Evolutionary conservation across 192 early-diverging fungal species (phyloP), one percentile per base, ranked within the genome.

Genomic region (Mortierella claussenii): DNA sequence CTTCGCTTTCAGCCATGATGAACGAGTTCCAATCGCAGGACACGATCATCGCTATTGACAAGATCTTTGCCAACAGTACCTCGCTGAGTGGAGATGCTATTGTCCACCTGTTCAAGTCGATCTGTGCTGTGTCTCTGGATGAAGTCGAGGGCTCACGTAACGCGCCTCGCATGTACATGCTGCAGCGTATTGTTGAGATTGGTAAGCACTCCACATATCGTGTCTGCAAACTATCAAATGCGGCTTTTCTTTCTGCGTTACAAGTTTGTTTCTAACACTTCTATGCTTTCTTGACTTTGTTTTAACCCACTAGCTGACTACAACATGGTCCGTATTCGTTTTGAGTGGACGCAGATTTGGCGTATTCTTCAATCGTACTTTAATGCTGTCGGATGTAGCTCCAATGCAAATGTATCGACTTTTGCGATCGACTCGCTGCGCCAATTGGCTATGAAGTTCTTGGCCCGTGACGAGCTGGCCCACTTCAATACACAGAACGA

Each of bases 301-400:
- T 40, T 2, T 52, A 40, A 33, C 45, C 37, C 26, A n/a, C 26
- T 55, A 81, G 88, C 94, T 10, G 93, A 98, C 83, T 98, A 98
- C 84, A 98, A 98, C 78, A 96, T 98, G 94, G 86, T 85, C 37
- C 91, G 96, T 58, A 98, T 98, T 80, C 88, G 96, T 53, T 93
- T 94, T 68, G 94, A 96, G 66, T 98, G 96, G 95, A 89, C 90
- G 23, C 91, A 96, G 76, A 92, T 96, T 55, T 98, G 96, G 95
- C 86, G 87, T 11, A 91, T 91, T 31, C 81, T 92, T 34, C 90
- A 90, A 10, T 85, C 88, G 26, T 89, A 96, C 74, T 97, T 98
- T 74, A 92, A 95, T 74, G 88, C 76, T 7, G 93, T 96, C 18
- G 96, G 91, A 17, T 90, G 90, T 42, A 89, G 96, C 56, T 83